Evolutionary conservation across 2,329 filamentous ascomycete genomes (phyloP).

Genomic region (Arthroderma sp.): DNA sequence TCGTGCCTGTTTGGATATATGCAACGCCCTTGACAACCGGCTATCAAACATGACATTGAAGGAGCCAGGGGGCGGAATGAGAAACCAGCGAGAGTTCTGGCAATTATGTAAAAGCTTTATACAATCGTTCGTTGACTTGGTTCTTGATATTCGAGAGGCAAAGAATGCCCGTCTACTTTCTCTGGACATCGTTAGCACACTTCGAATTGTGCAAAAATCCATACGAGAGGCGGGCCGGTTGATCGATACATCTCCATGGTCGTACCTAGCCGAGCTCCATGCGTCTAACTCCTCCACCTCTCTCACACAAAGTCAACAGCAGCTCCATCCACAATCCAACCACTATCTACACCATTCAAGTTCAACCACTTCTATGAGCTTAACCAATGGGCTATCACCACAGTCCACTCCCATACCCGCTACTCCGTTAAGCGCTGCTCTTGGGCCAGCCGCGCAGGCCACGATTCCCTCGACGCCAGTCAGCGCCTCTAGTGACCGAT

Average conservation of each 20-base stretch:
- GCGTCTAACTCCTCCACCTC: slow-evolving; percentile 20
- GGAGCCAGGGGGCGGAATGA: slow-evolving; percentile 58
- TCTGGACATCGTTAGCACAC: slow-evolving; percentile 55
- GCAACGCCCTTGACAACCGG: slow-evolving; percentile 57
- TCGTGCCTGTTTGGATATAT: slow-evolving; percentile 55
- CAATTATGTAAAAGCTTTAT: slow-evolving; percentile 53
- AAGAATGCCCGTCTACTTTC: slow-evolving; percentile 37
- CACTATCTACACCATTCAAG: slow-evolving; percentile 16
- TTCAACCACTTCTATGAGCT: slow-evolving; percentile 12
- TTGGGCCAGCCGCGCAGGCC: slow-evolving; percentile 80
- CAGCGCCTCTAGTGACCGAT: slow-evolving; percentile 35
- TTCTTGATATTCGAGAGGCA: slow-evolving; percentile 34
- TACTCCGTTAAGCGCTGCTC: slow-evolving; percentile 75
- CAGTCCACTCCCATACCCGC: slow-evolving; percentile 55
- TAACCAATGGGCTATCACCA: slow-evolving; percentile 23
- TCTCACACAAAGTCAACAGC: slow-evolving; percentile 25
- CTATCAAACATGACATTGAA: slow-evolving; percentile 72
- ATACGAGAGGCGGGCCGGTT: slow-evolving; percentile 67
- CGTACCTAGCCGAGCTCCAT: slow-evolving; percentile 37
- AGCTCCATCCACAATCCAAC: slow-evolving; percentile 12
- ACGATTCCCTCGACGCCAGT: slow-evolving; percentile 56
- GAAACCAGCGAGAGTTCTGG: slow-evolving; percentile 48
- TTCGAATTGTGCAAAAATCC: slow-evolving; percentile 68
- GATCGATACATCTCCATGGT: slow-evolving; percentile 55
- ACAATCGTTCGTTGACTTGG: slow-evolving; percentile 35